These are phyloP conservation scores for Rhodosporidiobolus sp. DNA, from an alignment of 768 basidiomycete genomes.

Conservation along the genomic window DNA sequence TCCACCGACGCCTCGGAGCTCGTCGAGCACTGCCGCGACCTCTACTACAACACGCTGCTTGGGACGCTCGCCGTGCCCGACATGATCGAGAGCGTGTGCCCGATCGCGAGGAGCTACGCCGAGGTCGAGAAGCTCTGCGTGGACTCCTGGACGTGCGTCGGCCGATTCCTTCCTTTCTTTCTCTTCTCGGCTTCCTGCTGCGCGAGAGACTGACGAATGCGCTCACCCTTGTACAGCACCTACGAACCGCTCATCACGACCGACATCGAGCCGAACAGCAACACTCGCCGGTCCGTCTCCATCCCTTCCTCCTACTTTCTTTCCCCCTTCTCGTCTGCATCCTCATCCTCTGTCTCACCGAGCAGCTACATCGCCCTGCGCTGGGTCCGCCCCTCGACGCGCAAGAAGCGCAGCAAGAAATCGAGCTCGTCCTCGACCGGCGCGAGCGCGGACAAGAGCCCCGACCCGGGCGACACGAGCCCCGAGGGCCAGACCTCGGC, in stretches of 20 bases:
- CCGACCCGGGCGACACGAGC: not conserved
- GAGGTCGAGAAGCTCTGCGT: conserved; percentile 30
- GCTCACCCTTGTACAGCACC: not conserved
- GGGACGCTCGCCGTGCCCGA: conserved; percentile 33
- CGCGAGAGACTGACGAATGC: too few relatives aligned
- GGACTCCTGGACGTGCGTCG: conserved; percentile 32
- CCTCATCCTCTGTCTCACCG: too few relatives aligned
- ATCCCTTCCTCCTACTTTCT: too few relatives aligned
- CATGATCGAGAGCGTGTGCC: conserved; percentile 28
- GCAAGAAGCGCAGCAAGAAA: conserved; percentile 29
- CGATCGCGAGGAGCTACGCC: conserved; percentile 25
- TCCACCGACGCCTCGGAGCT: not conserved
- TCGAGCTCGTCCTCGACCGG: not conserved
- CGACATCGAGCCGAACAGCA: conserved; percentile 13
- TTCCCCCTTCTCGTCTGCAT: not conserved
- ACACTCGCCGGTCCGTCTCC: not conserved
- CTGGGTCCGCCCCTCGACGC: conserved; percentile 18
- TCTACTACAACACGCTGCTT: conserved; percentile 16
- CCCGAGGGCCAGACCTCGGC: not conserved
- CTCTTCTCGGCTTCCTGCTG: not conserved
- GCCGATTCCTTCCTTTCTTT: not conserved
- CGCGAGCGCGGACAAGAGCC: not conserved
- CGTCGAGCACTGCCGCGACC: conserved; percentile 19
- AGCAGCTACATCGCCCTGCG: conserved; percentile 31
- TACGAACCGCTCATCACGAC: conserved; percentile 26